Percentiles rank a stretch among this genome's conserved stretches.
Evolutionary conservation across 2,329 filamentous ascomycete genomes (phyloP).

Genomic region (Cordyceps militaris): DNA sequence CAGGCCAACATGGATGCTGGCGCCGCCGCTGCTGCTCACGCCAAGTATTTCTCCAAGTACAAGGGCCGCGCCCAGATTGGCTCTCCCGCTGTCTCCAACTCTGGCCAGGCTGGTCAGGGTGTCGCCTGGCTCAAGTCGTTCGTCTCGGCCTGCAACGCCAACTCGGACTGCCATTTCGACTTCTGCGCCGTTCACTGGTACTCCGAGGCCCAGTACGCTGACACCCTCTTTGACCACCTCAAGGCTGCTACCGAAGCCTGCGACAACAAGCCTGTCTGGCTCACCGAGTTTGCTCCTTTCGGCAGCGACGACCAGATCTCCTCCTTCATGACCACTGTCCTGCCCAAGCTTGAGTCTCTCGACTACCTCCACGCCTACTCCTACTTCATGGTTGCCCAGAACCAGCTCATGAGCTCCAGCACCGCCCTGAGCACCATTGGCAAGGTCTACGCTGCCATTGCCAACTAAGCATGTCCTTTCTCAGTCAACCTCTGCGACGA

Average conservation of each 20-base stretch:
- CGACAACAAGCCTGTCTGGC: conserved; percentile 47
- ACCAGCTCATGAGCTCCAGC: conserved; percentile 34
- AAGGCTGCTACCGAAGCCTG: conserved; percentile 38
- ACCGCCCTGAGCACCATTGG: conserved; percentile 40
- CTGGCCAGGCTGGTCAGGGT: conserved; percentile 41
- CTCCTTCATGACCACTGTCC: conserved; percentile 43
- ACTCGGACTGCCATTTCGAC: conserved; percentile 44
- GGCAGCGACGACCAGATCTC: conserved; percentile 36
- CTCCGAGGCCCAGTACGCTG: conserved; percentile 37
- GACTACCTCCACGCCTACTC: conserved; percentile 49
- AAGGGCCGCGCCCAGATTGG: conserved; percentile 46
- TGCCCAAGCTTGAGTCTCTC: conserved; percentile 41
- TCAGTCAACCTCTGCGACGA: conserved; percentile 16
- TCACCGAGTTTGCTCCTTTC: conserved; percentile 57
- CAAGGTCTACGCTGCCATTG: conserved; percentile 39
- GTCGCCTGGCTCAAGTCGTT: conserved; percentile 49
- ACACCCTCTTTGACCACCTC: conserved; percentile 50
- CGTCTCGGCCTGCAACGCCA: conserved; percentile 41
- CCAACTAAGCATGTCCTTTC: conserved; percentile 13
- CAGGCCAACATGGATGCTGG: conserved; percentile 53
- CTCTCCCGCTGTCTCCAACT: conserved; percentile 57
- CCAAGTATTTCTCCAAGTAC: conserved; percentile 48
- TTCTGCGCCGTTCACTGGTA: conserved; percentile 62
- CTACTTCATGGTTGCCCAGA: conserved; percentile 46
- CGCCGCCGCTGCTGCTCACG: conserved; percentile 46